Evolutionary conservation across 768 basidiomycete species (phyloP), one percentile per base, ranked within the genome.

Genomic region (Pleurotus cornucopiae): DNA sequence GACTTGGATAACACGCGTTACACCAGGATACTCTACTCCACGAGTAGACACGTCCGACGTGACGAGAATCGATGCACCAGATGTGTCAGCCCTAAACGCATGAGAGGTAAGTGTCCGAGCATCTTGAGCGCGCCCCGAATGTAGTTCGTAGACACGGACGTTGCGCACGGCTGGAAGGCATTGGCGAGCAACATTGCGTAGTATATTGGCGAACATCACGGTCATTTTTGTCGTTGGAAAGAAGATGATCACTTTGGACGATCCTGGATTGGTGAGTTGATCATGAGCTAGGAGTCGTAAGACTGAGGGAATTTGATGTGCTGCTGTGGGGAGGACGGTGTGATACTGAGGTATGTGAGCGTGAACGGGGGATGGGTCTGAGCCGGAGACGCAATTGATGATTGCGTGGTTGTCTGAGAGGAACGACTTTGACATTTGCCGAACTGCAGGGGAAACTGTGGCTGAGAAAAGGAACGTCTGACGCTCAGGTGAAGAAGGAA

Each of bases 391-490:
- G 55, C 85, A 86, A 69, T 94, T 83, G 66, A 97, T 82, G 69
- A 85, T 89, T 40, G 68, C 65, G 69, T 92, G 85, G 57, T 85
- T 79, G 34, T 71, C 70, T 20, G 83, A 72, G 9, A 96, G 71
- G 20, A 81, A 76, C 16, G 74, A 69, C 3, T 77, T 73, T 0
- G 91, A 88, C 55, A 95, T 76, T 63, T 89, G 81, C 41, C 81
- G 83, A 59, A 97, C 87, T 3, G 78, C 77, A 3, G 68, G 75
- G 0, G 89, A 86, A 34, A 95, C 84, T 2, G 93, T 95, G 21
- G 94, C 94, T 12, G 90, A 92, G 72, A 96, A 94, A 55, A 98
- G 76, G 73, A 96, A 87, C 0, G 94, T 96, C 66, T 95, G 94
- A 14, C 93, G 84, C 53, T 82, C 66, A 0, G 86, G 81, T 1